phyloP scores from a whole-genome alignment of 371 early-diverging fungal species.

The Mucor velutinosus region DNA sequence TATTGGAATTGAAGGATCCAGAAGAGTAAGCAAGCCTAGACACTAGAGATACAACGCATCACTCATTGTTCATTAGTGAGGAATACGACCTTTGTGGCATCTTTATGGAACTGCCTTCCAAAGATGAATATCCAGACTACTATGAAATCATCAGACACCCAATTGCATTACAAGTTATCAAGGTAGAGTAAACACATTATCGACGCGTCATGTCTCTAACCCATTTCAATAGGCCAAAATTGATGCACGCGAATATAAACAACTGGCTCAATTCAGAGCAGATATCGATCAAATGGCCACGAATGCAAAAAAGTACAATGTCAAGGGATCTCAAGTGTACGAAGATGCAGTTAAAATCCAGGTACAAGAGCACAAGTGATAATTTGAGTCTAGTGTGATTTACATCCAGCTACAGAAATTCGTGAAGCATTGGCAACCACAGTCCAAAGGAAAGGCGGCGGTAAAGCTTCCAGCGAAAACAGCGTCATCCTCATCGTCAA shows the following conservation, averaged over 20 bases:
- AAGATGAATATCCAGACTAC: conserved; percentile 86
- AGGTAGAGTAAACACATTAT: conserved; percentile 24
- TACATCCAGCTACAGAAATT: conserved; percentile 29
- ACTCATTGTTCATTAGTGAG: conserved; percentile 15
- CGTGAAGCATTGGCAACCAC: conserved; percentile 34
- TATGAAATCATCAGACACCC: conserved; percentile 85
- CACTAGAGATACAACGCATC: background rate
- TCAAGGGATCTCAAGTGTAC: conserved; percentile 75
- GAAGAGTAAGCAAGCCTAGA: conserved; percentile 31
- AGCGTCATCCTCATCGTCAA: background rate
- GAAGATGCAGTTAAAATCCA: conserved; percentile 72
- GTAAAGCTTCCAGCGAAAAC: conserved; percentile 43
- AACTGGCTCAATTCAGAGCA: conserved; percentile 56
- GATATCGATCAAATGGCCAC: conserved; percentile 77
- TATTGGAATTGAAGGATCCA: conserved; percentile 37
- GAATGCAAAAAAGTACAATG: conserved; percentile 82
- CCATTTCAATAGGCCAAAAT: conserved; percentile 39
- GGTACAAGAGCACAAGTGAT: conserved; percentile 28
- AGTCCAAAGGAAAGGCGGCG: conserved; percentile 21
- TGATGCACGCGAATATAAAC: conserved; percentile 52
- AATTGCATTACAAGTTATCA: conserved; percentile 76
- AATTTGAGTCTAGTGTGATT: background rate
- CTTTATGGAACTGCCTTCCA: conserved; percentile 79
- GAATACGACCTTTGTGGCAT: conserved; percentile 66
- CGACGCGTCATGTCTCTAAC: background rate